Base-by-base conservation (phyloP, 2,329 filamentous ascomycete species). In the Paecilomyces formosus region DNA sequence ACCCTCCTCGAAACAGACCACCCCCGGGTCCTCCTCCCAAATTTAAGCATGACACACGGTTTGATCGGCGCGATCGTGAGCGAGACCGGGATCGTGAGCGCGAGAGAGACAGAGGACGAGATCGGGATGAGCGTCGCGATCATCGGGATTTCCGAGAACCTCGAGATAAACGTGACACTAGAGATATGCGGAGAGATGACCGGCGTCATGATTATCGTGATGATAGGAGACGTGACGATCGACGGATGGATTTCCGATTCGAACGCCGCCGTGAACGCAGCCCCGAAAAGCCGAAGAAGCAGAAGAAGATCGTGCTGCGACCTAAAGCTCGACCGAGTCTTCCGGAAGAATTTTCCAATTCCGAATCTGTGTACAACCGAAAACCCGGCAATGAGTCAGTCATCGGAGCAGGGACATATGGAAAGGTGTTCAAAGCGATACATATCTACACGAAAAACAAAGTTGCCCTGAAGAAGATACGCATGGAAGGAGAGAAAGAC, bases 401-500 rank as follows among this genome's bases (percentile, higher is more conserved):
- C 0, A 88, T 97, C 21, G 93, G 93, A 15, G 96, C 93, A 51
- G 93, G 93, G 11, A 97, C 93, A 0, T 97, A 97, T 67, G 94
- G 88, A 63, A 92, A 97, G 77, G 94, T 97, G n/a, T 91, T 96
- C 74, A 94, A 94, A 68, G 94, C 92, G 59, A 85, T 86, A 59
- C 91, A 90, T 58, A 86, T 85, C 65, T 89, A 85, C 69, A 92
- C 86, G 0, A 88, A 91, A 60, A 83, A 84, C 12, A 78, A 93
- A 59, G 90, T 96, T 58, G 94, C 94, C 2, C 77, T 99, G 70
- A 99, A 99, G 79, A 97, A 97, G 82, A 99, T 99, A 65, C 85
- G 97, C 63, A 97, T 97, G 90, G 94, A 99, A 74, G 96, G 97
- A 69, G 94, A 99, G 78, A 97, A 97, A 72, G 94, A 99, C 74